Evolutionary conservation across 805 yeast species (phyloP).

Genomic region (Millerago galiae): DNA sequence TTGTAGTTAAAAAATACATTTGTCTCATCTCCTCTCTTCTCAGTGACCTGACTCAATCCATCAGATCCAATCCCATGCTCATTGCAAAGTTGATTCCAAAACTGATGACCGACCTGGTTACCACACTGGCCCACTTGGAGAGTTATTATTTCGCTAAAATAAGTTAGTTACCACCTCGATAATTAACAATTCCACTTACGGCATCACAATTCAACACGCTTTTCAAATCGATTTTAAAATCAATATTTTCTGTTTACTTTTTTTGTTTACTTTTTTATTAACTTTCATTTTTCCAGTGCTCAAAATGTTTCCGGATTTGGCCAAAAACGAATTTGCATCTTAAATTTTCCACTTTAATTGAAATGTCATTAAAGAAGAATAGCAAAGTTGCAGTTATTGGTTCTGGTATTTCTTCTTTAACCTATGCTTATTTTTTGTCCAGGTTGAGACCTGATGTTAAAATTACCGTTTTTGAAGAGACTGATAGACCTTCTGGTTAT

Average conservation of each 20-base stretch:
- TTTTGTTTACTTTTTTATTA: neutral
- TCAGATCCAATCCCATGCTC: slow-evolving; percentile 72
- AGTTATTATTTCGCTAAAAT: slow-evolving; percentile 55
- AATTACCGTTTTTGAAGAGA: slow-evolving; percentile 56
- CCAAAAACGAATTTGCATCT: neutral
- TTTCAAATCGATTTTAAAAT: neutral
- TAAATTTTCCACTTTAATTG: neutral
- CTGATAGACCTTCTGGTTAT: slow-evolving; percentile 69
- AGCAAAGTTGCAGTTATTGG: slow-evolving; percentile 70
- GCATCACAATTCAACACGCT: slow-evolving; percentile 2
- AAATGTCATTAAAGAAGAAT: slow-evolving; percentile 9
- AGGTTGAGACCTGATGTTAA: slow-evolving; percentile 71
- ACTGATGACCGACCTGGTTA: slow-evolving; percentile 87
- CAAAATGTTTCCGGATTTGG: neutral
- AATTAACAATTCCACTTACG: slow-evolving; percentile 2
- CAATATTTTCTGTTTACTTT: neutral
- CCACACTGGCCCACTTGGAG: slow-evolving; percentile 92
- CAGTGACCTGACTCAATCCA: slow-evolving; percentile 23
- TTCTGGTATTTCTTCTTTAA: slow-evolving; percentile 81
- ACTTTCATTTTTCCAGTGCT: neutral
- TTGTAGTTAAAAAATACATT: slow-evolving; percentile 76
- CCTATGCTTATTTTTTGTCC: slow-evolving; percentile 62
- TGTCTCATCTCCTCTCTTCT: slow-evolving; percentile 59
- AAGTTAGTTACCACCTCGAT: neutral
- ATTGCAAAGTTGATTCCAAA: slow-evolving; percentile 81